A percentile compares a stretch with the other conserved stretches of the same genome.
Evolutionary conservation across 257 asterid genomes (phyloP).

Genomic region (Ocimum tenuiflorum): DNA sequence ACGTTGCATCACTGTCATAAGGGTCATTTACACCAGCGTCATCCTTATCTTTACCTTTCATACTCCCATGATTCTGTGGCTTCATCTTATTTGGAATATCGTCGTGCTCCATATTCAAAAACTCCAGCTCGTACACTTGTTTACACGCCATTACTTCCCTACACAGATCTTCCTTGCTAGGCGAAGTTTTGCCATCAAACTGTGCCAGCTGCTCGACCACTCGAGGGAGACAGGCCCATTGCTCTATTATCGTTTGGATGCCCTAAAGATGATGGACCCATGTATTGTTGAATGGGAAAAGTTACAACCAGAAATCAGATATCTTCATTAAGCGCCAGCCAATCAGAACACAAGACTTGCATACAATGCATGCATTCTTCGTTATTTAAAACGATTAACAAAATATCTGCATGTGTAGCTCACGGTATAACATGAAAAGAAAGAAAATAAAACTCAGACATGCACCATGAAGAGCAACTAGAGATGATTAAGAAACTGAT

Average conservation of each 20-base stretch:
- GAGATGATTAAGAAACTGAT: neutral
- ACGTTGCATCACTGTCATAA: constrained; percentile 72
- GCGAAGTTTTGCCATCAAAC: constrained; percentile 25
- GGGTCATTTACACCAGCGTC: constrained; percentile 18
- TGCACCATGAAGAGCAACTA: neutral
- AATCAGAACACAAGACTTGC: neutral
- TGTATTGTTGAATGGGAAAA: neutral
- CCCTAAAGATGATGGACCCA: constrained; percentile 33
- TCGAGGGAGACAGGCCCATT: constrained; percentile 81
- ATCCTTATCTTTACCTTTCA: constrained; percentile 18
- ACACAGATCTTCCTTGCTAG: constrained; percentile 48
- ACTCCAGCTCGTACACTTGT: constrained; percentile 65
- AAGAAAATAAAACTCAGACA: neutral
- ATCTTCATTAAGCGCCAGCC: neutral
- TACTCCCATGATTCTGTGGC: constrained; percentile 21
- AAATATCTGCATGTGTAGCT: neutral
- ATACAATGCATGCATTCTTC: neutral
- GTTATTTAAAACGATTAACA: neutral
- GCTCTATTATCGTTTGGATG: constrained; percentile 44
- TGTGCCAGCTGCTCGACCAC: constrained; percentile 70
- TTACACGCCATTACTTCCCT: constrained; percentile 59
- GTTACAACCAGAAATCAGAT: neutral
- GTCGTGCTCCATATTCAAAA: constrained; percentile 38
- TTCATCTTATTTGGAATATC: constrained; percentile 20
- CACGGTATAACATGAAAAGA: neutral